phyloP scores from a whole-genome alignment of 129 eudicot species.

The Rutidosis leptorrhynchoides region DNA sequence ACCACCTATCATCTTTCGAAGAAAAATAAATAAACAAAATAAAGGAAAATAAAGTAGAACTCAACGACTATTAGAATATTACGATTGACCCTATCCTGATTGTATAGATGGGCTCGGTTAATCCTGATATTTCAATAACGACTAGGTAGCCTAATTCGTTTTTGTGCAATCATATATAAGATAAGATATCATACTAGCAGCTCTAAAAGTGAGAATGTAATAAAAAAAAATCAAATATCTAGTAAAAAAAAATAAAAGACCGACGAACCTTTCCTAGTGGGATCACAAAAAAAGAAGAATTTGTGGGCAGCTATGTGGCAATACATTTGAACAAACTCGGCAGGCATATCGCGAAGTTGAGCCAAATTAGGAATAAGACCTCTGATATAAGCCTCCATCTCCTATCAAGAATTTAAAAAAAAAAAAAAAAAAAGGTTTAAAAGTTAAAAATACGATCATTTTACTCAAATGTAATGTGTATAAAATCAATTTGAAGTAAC shows the following conservation, averaged over 20 bases:
- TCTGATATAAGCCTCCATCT: slow-evolving; percentile 90
- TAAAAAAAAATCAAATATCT: not conserved
- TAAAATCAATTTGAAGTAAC: not conserved
- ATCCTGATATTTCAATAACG: too few relatives aligned
- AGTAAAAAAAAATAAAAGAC: not conserved
- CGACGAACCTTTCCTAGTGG: slow-evolving; percentile 71
- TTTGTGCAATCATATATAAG: not conserved
- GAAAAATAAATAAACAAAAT: not conserved
- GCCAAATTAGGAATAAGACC: slow-evolving; percentile 96
- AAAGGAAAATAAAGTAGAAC: not conserved
- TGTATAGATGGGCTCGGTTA: too few relatives aligned
- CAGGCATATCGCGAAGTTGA: slow-evolving; percentile 80
- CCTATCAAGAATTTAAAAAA: slow-evolving; percentile 35
- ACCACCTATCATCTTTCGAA: slow-evolving; percentile 8
- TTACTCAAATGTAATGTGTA: not conserved
- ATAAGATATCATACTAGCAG: not conserved
- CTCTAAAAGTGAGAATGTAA: not conserved
- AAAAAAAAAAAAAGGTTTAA: not conserved
- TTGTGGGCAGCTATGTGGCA: slow-evolving; percentile 92
- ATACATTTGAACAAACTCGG: slow-evolving; percentile 77
- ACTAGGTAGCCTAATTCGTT: not conserved
- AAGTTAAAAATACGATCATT: too few relatives aligned
- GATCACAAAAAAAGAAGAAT: slow-evolving; percentile 93
- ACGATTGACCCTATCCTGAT: too few relatives aligned
- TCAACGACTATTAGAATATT: not conserved